Base-by-base conservation (phyloP, 2,329 filamentous ascomycete species). In the Cyanodermella asteris region DNA sequence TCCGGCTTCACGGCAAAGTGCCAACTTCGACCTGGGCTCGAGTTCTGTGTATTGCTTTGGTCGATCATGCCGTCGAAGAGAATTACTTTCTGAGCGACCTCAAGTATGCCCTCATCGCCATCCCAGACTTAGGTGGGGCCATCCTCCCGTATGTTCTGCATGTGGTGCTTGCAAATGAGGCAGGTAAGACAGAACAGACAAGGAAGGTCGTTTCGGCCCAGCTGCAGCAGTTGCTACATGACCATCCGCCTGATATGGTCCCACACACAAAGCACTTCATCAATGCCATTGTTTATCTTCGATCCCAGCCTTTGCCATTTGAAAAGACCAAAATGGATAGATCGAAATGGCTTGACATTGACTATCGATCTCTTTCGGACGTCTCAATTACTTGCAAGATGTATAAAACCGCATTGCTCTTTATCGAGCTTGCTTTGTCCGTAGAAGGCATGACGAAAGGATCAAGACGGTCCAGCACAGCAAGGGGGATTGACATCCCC, bases 61-160 rank as follows among this genome's bases (percentile, higher is more conserved):
- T n/a, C 61, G 18, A 57, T 55, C 20, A 63, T 61, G 25, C 59
- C 67, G 58, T 66, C 7, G 45, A 57, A 0, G 51, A 65, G 11
- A 72, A 77, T 30, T 63, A 72, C 9, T 55, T 91, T 3, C 55
- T 93, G 20, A 62, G 62, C 7, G 63, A 72, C 3, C 48, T 94
- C 13, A 55, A 63, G 2, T 63, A 64, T 5, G 60, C 87, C 19
- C 52, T 93, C 4, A 46, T 54, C 8, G 57, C 60, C 8, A 64
- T 84, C 14, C 59, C 64, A 20, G 63, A 64, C 0, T 69, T 93
- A 40, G 73, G 81, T 0, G 62, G 71, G 31, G 62, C 69, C 20
- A 56, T 78, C 0, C 72, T 94, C 24, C 81, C 82, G 0, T 90
- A 77, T 35, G 63, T 94, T 26, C 54, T 91, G 3, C 90, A 97